Conservation (phyloP, 768 basidiomycete genomes). For the Trametes cinnabarina region DNA sequence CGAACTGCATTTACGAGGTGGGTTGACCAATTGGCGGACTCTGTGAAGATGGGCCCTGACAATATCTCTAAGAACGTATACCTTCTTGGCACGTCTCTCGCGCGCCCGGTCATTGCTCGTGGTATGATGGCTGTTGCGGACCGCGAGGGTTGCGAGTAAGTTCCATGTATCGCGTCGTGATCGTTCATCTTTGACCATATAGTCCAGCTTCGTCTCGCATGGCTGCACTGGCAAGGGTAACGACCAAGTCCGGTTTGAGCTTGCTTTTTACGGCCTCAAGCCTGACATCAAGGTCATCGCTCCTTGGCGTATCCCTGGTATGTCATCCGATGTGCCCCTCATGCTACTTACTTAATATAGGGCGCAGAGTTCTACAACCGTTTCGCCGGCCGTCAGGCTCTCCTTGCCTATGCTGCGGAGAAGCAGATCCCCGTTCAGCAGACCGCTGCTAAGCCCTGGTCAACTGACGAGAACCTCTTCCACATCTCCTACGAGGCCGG, state of each 20-base stretch:
- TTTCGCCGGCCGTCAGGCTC: slow-evolving; percentile 92
- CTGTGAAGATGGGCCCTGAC: neutral
- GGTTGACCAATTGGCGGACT: slow-evolving; percentile 9
- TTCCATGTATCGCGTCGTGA: too few species aligned
- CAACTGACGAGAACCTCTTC: slow-evolving; percentile 99
- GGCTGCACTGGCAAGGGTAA: slow-evolving; percentile 99
- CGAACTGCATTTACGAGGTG: slow-evolving; percentile 98
- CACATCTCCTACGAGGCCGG: slow-evolving; percentile 99
- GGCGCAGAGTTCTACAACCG: slow-evolving; percentile 89
- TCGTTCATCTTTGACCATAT: too few species aligned
- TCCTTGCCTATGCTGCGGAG: slow-evolving; percentile 85
- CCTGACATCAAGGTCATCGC: slow-evolving; percentile 99
- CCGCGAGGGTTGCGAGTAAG: slow-evolving; percentile 92
- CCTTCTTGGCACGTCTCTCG: slow-evolving; percentile 95
- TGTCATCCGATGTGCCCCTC: slow-evolving; percentile 11
- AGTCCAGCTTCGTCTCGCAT: slow-evolving; percentile 83
- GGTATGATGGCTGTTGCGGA: slow-evolving; percentile 97
- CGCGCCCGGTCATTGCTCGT: slow-evolving; percentile 97
- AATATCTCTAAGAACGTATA: slow-evolving; percentile 71
- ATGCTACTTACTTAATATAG: slow-evolving; percentile 16
- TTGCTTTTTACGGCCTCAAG: slow-evolving; percentile 97
- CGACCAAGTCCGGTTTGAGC: slow-evolving; percentile 98
- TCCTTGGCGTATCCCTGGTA: slow-evolving; percentile 95
- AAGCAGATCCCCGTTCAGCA: slow-evolving; percentile 92
- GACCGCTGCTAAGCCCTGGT: slow-evolving; percentile 97